Percentiles rank a stretch among this genome's conserved stretches.
Evolutionary conservation across 2,329 filamentous ascomycete genomes (phyloP).

Genomic region (Hymenoscyphus albidus): DNA sequence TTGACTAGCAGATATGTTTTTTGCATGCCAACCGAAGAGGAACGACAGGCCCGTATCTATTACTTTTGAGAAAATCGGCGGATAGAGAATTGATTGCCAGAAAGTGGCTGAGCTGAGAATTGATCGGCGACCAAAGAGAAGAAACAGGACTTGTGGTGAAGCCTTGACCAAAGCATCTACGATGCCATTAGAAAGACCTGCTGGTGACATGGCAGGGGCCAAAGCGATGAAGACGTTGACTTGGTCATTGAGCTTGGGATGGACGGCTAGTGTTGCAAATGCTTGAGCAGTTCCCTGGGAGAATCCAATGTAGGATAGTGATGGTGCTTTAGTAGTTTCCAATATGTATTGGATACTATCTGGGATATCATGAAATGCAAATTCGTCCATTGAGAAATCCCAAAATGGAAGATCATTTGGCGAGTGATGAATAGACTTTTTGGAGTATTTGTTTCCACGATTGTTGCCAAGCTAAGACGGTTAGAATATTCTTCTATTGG

Average conservation of each 20-base stretch:
- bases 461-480: conserved; percentile 81
- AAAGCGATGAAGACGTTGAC: conserved; percentile 95
- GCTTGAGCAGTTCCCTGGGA: conserved; percentile 96
- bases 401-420: conserved; percentile 79
- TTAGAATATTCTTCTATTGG: conserved; percentile 23
- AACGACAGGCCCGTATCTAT: conserved; percentile 81
- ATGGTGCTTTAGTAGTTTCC: conserved; percentile 73
- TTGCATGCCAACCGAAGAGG: conserved; percentile 84
- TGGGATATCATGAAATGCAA: conserved; percentile 95
- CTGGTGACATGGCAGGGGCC: conserved; percentile 93
- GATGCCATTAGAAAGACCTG: conserved; percentile 81
- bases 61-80: conserved; percentile 82
- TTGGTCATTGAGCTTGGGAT: conserved; percentile 86
- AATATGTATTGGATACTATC: conserved; percentile 92
- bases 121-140: conserved; percentile 86
- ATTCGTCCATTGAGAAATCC: conserved; percentile 98
- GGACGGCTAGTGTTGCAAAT: conserved; percentile 88
- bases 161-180: conserved; percentile 92
- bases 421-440: conserved; percentile 76
- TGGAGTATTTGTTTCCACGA: conserved; percentile 97
- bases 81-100: conserved; percentile 96
- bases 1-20: conserved; percentile 80
- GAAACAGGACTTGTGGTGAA: conserved; percentile 85
- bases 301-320: conserved; percentile 93
- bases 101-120: conserved; percentile 92